These are phyloP conservation scores for Aspergillus brasiliensis DNA, from an alignment of 2,329 filamentous ascomycete genomes.

Conservation along the genomic window DNA sequence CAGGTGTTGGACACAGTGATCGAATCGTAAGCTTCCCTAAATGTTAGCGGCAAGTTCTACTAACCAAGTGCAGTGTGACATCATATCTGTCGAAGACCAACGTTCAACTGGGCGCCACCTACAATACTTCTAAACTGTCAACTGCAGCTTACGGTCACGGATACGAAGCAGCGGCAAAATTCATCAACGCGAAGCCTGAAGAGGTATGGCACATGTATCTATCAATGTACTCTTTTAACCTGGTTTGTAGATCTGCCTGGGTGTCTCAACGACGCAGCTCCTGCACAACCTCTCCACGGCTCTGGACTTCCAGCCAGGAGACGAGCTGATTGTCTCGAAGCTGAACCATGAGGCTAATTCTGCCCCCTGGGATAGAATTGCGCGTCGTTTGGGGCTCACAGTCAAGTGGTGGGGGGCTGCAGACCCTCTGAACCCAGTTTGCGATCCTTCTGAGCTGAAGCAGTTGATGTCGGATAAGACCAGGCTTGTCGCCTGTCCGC, in stretches of 20 bases:
- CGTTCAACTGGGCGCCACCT: slow-evolving; percentile 74
- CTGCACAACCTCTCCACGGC: slow-evolving; percentile 69
- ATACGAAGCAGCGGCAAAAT: slow-evolving; percentile 66
- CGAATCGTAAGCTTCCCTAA: slow-evolving; percentile 55
- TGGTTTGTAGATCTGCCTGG: slow-evolving; percentile 51
- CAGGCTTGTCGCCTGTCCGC: slow-evolving; percentile 71
- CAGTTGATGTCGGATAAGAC: slow-evolving; percentile 65
- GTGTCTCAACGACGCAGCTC: slow-evolving; percentile 73
- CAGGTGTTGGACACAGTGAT: slow-evolving; percentile 69
- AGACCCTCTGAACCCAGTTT: slow-evolving; percentile 57
- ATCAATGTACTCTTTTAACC: background rate
- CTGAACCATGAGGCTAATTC: slow-evolving; percentile 80
- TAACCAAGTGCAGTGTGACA: slow-evolving; percentile 53
- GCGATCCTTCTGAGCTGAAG: slow-evolving; percentile 60
- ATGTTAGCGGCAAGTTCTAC: no score
- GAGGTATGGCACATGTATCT: slow-evolving; percentile 54
- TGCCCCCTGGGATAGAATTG: slow-evolving; percentile 71
- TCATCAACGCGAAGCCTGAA: slow-evolving; percentile 67
- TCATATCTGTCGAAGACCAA: slow-evolving; percentile 69
- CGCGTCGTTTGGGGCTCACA: slow-evolving; percentile 59
- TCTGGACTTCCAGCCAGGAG: slow-evolving; percentile 56
- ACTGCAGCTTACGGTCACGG: slow-evolving; percentile 63
- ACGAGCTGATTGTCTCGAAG: slow-evolving; percentile 70
- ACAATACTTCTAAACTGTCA: slow-evolving; percentile 61
- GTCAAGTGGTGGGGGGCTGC: slow-evolving; percentile 71